Evolutionary conservation across 345 rosid genomes (phyloP).

Genomic region (Linum usitatissimum): DNA sequence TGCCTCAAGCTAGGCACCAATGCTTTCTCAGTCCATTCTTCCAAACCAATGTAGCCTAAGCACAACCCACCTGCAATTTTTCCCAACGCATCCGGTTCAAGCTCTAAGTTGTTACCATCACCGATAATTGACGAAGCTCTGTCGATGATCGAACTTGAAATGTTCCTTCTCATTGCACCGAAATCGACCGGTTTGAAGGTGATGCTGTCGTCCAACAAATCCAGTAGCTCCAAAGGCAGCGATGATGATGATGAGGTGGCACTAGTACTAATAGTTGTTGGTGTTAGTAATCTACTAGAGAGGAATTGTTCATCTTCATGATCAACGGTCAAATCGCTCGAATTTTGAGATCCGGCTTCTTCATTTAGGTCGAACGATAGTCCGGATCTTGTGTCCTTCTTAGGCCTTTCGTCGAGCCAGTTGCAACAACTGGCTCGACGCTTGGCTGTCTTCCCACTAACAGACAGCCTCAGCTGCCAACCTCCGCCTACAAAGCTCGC

Average conservation of each 20-base stretch:
- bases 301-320: conserved; percentile 57
- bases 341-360: conserved; percentile 57
- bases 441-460: conserved; percentile 49
- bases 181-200: conserved; percentile 71
- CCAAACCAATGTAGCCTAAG: conserved; percentile 50
- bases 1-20: conserved; percentile 54
- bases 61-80: conserved; percentile 61
- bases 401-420: conserved; percentile 47
- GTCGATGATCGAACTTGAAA: conserved; percentile 34
- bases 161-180: conserved; percentile 27
- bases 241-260: background rate
- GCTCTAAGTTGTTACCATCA: conserved; percentile 31
- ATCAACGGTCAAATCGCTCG: conserved; percentile 79
- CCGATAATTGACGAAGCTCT: conserved; percentile 30
- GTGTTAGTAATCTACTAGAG: conserved; percentile 31
- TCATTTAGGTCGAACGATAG: conserved; percentile 74
- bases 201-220: conserved; percentile 44
- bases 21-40: conserved; percentile 72
- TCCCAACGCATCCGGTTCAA: conserved; percentile 57
- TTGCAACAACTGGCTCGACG: conserved; percentile 43
- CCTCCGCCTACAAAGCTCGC: conserved; percentile 39
- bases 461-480: conserved; percentile 60
- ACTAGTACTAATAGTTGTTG: conserved; percentile 16
- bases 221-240: conserved; percentile 40
- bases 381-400: conserved; percentile 35